Base-by-base conservation (phyloP, 768 basidiomycete species). In the Gymnopilus junonius region DNA sequence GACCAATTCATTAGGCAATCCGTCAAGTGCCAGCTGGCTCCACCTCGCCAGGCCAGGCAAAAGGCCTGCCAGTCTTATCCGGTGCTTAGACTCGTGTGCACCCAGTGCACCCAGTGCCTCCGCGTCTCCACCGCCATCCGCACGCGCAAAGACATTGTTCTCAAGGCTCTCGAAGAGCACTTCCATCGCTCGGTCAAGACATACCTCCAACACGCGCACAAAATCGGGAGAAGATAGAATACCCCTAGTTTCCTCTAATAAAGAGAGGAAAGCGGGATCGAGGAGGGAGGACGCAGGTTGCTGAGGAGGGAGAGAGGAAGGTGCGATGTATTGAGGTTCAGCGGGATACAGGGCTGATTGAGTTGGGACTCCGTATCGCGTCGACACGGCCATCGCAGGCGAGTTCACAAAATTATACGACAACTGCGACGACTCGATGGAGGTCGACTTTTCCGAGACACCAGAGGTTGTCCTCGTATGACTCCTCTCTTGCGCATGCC, bases 31-130 rank as follows among this genome's bases (percentile, higher is more conserved):
- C 61, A 87, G 61, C 65, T 85, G 85, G 69, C 88, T 89, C 93
- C 94, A 95, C 60, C 87, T 79, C 58, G 91, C 87, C 42, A 97
- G 76, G 1, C 86, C 90, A 4, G 95, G 95, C 29, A 98, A 76
- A 67, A 97, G 76, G 5, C 89, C 87, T 14, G 94, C 96, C 14
- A 97, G 74, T 48, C 92, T 79, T 54, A 93, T 84, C 67, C 84
- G 82, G 53, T 81, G 72, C 29, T 83, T 83, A 45, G 81, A 79
- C 1, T 69, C 75, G 17, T 67, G 66, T 12, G 57, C 21, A 61
- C 64, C 40, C n/a, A n/a, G n/a, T n/a, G n/a, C n/a, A n/a, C n/a
- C n/a, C n/a, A n/a, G n/a, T n/a, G n/a, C n/a, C 64, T 63, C 57
- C 4, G 70, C 68, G 1, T 65, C 63, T 25, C 11, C 56, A 20